Conservation (phyloP, 495 filamentous ascomycete species). For the Neurospora tetraspora region DNA sequence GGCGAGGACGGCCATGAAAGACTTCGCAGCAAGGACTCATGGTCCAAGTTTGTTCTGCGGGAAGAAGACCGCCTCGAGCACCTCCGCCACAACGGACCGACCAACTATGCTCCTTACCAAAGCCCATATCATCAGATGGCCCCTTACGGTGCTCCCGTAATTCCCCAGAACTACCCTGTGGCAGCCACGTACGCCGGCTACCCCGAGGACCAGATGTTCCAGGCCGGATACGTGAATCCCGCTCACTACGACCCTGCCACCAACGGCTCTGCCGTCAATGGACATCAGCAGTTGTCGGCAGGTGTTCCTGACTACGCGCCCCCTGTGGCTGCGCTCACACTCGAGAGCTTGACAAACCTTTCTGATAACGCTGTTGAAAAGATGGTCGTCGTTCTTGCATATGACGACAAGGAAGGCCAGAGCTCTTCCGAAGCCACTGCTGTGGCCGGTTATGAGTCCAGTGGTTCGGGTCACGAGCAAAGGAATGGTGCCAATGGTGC, state of each 20-base stretch:
- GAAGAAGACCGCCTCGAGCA: slow-evolving; percentile 35
- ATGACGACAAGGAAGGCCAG: slow-evolving; percentile 8
- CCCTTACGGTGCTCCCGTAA: slow-evolving; percentile 5
- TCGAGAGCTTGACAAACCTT: slow-evolving; percentile 37
- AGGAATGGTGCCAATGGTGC: slow-evolving; percentile 7
- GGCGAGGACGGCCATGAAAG: slow-evolving; percentile 67
- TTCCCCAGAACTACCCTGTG: slow-evolving; percentile 6
- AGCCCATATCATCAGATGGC: slow-evolving; percentile 1
- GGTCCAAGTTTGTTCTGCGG: slow-evolving; percentile 72
- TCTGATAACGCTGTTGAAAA: slow-evolving; percentile 46
- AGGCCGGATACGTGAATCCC: slow-evolving; percentile 25
- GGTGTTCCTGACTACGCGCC: slow-evolving; percentile 70
- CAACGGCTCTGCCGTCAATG: slow-evolving; percentile 32
- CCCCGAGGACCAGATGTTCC: slow-evolving; percentile 16
- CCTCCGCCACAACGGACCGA: slow-evolving; percentile 33
- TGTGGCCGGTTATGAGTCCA: slow-evolving; percentile 11
- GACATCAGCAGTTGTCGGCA: slow-evolving; percentile 51
- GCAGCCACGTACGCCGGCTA: slow-evolving; percentile 8
- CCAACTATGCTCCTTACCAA: slow-evolving; percentile 4
- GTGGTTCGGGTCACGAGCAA: neutral
- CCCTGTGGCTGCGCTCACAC: slow-evolving; percentile 32
- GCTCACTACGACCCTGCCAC: slow-evolving; percentile 22
- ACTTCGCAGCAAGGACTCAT: slow-evolving; percentile 66
- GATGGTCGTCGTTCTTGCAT: slow-evolving; percentile 14
- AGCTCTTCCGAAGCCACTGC: slow-evolving; percentile 5